Percentiles rank a stretch among this genome's conserved stretches.
These are phyloP conservation scores for Epithemia pelagica DNA, from an alignment of 108 stramenopile species.

Conservation along the genomic window DNA sequence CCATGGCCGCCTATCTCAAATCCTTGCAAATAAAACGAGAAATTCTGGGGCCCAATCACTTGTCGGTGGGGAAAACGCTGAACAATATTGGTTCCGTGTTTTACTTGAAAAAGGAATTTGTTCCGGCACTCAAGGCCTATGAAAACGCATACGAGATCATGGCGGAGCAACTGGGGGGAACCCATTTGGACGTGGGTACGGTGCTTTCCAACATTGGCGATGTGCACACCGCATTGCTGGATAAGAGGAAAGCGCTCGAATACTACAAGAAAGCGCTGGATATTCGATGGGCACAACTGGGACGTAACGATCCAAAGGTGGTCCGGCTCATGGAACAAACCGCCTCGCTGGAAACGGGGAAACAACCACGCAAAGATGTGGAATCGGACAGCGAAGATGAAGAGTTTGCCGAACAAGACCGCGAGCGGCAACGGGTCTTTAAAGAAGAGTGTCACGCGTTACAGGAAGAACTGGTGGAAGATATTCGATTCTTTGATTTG, in stretches of 20 bases:
- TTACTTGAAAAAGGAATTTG: conserved; percentile 43
- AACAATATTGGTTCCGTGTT: conserved; percentile 71
- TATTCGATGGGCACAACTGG: conserved; percentile 8
- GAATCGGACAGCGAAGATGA: conserved; percentile 18
- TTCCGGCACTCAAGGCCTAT: conserved; percentile 47
- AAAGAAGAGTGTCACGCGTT: conserved; percentile 20
- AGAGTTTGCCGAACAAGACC: conserved; percentile 9
- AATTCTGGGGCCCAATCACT: conserved; percentile 46
- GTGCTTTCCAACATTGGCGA: conserved; percentile 66
- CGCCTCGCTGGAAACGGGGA: conserved; percentile 44
- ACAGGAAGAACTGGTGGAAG: conserved; percentile 32
- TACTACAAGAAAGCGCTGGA: conserved; percentile 11
- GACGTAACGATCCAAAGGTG: conserved; percentile 30
- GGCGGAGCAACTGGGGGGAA: conserved; percentile 29
- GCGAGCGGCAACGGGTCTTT: conserved; percentile 15
- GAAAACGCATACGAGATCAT: conserved; percentile 48
- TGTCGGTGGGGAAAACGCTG: conserved; percentile 65
- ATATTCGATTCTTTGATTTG: conserved; percentile 33
- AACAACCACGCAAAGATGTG: conserved; percentile 9
- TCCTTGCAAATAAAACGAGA: conserved; percentile 45
- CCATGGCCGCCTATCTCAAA: conserved; percentile 54
- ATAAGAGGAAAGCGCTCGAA: conserved; percentile 5
- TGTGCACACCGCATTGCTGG: conserved; percentile 32
- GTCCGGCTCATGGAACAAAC: conserved; percentile 50
- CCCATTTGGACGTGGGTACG: conserved; percentile 59